Evolutionary conservation across 2,329 filamentous ascomycete genomes (phyloP).

Genomic region (Seiridium unicorne): DNA sequence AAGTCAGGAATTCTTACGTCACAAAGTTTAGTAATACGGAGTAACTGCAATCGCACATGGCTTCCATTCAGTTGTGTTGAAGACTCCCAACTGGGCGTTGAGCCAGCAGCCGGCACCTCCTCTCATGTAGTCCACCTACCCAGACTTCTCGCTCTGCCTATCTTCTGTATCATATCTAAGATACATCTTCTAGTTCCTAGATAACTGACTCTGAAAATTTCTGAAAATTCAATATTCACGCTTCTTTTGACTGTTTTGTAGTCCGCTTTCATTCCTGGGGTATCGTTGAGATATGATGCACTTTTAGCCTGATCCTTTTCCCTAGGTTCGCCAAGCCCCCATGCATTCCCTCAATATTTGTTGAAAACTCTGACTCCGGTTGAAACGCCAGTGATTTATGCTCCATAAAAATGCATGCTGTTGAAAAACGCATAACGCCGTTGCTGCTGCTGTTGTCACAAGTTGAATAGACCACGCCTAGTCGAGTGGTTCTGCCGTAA

Average conservation of each 20-base stretch:
- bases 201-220: background rate
- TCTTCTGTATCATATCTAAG: too few species aligned
- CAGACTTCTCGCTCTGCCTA: too few species aligned
- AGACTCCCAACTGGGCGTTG: background rate
- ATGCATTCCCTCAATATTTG: conserved; percentile 27
- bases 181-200: too few species aligned
- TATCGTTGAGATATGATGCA: conserved; percentile 41
- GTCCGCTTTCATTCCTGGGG: conserved; percentile 22
- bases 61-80: background rate
- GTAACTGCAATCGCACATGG: too few species aligned
- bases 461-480: conserved; percentile 10
- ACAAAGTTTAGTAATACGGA: too few species aligned
- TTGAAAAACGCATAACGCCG: conserved; percentile 31
- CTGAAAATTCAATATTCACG: background rate
- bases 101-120: background rate
- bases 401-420: conserved; percentile 22
- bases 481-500: conserved; percentile 22
- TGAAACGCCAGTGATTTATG: conserved; percentile 27
- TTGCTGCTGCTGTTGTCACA: conserved; percentile 16
- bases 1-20: too few species aligned
- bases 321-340: conserved; percentile 16
- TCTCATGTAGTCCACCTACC: background rate
- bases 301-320: conserved; percentile 26
- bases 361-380: conserved; percentile 30
- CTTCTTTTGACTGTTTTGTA: background rate